Evolutionary conservation across 306 rosid species (phyloP).

Genomic region (Luffa aegyptiaca): DNA sequence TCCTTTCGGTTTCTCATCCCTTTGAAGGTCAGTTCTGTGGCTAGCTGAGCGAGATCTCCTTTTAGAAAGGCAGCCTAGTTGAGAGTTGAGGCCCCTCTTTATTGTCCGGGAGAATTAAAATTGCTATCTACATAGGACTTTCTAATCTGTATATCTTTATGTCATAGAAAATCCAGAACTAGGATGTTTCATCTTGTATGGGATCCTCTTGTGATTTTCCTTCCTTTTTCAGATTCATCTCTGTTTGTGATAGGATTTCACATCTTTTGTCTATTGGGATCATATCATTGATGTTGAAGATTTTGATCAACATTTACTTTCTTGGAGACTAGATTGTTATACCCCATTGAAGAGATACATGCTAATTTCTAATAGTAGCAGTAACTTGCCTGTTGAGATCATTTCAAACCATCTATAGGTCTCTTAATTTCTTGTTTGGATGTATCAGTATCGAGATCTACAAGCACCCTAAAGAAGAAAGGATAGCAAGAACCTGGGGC

Average conservation of each 20-base stretch:
- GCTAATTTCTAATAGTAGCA: background rate
- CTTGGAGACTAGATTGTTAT: background rate
- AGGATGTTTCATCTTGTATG: background rate
- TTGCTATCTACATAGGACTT: background rate
- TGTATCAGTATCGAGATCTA: conserved; percentile 77
- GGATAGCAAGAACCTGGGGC: conserved; percentile 96
- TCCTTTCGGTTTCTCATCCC: background rate
- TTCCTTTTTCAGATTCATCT: background rate
- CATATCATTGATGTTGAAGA: background rate
- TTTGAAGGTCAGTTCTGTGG: background rate
- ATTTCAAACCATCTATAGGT: background rate
- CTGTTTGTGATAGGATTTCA: background rate
- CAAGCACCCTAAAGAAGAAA: conserved; percentile 92
- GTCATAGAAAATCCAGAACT: background rate
- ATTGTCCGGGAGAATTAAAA: background rate
- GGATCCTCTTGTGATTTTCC: background rate
- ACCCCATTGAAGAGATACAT: background rate
- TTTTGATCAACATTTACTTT: background rate
- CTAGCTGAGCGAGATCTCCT: background rate
- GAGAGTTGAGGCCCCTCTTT: background rate
- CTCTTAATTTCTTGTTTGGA: background rate
- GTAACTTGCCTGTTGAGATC: background rate
- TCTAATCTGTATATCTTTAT: background rate
- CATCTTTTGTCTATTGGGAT: background rate
- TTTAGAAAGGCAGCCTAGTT: background rate